These are phyloP conservation scores for Encephalitozoon romaleae DNA, from an alignment of 371 early-diverging fungal genomes.

Conservation along the genomic window DNA sequence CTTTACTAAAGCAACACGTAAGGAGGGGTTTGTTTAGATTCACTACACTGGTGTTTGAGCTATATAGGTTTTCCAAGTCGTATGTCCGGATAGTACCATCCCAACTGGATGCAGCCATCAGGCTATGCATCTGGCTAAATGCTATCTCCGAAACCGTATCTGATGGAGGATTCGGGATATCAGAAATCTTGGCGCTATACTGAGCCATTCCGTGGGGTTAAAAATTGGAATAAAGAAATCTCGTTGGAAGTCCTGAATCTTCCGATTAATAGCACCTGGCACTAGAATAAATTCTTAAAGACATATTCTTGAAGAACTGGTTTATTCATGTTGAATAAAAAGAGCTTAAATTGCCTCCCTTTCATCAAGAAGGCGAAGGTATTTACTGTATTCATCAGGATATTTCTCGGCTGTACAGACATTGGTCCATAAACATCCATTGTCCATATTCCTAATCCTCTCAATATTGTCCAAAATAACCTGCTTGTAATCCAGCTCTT, in stretches of 20 bases:
- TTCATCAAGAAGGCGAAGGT: not conserved
- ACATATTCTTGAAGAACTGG: not conserved
- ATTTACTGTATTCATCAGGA: not conserved
- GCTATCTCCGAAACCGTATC: slow-evolving; percentile 55
- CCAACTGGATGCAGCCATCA: slow-evolving; percentile 57
- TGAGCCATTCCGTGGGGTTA: slow-evolving; percentile 15
- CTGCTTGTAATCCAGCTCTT: not conserved
- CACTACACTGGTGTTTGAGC: not conserved
- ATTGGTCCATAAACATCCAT: not conserved
- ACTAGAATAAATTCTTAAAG: no score
- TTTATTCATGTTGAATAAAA: not conserved
- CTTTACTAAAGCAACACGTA: slow-evolving; percentile 44
- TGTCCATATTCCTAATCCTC: not conserved
- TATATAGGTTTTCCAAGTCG: slow-evolving; percentile 23
- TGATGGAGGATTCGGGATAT: slow-evolving; percentile 46
- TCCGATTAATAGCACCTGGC: no score
- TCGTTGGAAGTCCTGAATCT: not conserved
- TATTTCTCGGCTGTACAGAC: not conserved
- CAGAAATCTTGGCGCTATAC: slow-evolving; percentile 7
- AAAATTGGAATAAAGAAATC: not conserved
- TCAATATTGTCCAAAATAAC: not conserved
- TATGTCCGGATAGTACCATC: slow-evolving; percentile 58
- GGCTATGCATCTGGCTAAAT: slow-evolving; percentile 34
- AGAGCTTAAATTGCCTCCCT: not conserved
- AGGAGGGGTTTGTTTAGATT: slow-evolving; percentile 51